A percentile compares a stretch with the other conserved stretches of the same genome.
Conservation (phyloP, 441 rosid species). For the Populus hybrid region DNA sequence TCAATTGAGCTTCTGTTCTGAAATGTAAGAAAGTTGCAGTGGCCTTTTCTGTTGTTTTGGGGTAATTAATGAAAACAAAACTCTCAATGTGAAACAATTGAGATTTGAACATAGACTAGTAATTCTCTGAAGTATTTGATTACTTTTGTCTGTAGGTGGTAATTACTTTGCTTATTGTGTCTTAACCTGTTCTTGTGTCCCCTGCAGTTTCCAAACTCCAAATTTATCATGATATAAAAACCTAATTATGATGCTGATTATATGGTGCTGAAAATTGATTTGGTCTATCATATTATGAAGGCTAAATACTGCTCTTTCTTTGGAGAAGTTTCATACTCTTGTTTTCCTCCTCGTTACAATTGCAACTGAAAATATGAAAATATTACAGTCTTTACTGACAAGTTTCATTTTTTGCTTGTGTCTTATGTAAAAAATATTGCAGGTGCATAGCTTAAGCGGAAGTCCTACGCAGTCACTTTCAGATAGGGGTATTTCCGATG, state of each 20-base stretch:
- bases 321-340: background rate
- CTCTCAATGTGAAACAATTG: background rate
- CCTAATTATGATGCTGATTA: background rate
- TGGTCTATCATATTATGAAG: background rate
- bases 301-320: background rate
- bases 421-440: slow-evolving; percentile 22
- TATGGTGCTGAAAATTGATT: background rate
- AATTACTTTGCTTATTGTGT: background rate
- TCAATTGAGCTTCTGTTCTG: background rate
- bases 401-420: background rate
- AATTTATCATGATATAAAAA: no score
- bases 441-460: slow-evolving; percentile 69
- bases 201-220: background rate
- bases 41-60: background rate
- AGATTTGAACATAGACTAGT: background rate
- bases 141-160: background rate
- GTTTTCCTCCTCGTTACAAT: no score
- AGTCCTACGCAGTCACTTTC: slow-evolving; percentile 68
- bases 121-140: background rate
- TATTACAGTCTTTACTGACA: background rate
- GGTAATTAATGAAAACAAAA: background rate
- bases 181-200: background rate
- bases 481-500: slow-evolving; percentile 59
- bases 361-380: background rate
- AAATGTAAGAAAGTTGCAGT: background rate